Percentiles rank a stretch among this genome's conserved stretches.
phyloP scores from a whole-genome alignment of 306 rosid genomes.

The barrel medic (Medicago truncatula) region DNA sequence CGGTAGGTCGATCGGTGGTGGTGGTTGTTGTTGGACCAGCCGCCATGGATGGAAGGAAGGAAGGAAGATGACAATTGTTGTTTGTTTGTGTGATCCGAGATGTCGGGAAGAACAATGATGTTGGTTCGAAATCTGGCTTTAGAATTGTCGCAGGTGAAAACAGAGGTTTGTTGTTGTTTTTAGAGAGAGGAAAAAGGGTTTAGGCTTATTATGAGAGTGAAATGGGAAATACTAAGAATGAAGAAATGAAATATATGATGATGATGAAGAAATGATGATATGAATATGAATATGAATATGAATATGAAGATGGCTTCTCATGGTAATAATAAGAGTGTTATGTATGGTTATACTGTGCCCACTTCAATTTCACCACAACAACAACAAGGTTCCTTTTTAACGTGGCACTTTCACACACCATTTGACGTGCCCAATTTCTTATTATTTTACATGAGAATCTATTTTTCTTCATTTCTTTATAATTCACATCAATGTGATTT shows the following conservation, averaged over 20 bases:
- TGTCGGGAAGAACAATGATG: conserved; percentile 22
- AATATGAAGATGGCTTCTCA: conserved; percentile 6
- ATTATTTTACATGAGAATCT: too few relatives aligned
- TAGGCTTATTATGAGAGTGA: background rate
- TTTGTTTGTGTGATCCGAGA: conserved; percentile 28
- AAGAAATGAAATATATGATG: background rate
- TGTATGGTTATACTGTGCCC: background rate
- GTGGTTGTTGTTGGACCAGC: conserved; percentile 51
- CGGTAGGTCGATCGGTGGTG: conserved; percentile 57
- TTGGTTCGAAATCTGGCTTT: conserved; percentile 28
- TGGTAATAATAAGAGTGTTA: too few relatives aligned
- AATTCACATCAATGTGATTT: too few relatives aligned
- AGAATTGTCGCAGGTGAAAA: background rate
- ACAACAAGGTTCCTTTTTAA: background rate
- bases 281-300: background rate
- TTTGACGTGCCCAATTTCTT: conserved; percentile 19
- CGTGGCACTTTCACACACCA: conserved; percentile 34
- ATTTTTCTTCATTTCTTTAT: too few relatives aligned
- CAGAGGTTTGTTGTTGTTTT: background rate
- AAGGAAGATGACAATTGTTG: background rate
- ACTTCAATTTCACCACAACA: conserved; percentile 14
- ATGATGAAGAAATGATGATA: background rate
- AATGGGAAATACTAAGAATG: background rate
- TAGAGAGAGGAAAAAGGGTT: background rate
- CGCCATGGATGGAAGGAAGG: conserved; percentile 64